These are phyloP conservation scores for Ustilago bromivora DNA, from an alignment of 1,284 basidiomycete species.

Conservation along the genomic window DNA sequence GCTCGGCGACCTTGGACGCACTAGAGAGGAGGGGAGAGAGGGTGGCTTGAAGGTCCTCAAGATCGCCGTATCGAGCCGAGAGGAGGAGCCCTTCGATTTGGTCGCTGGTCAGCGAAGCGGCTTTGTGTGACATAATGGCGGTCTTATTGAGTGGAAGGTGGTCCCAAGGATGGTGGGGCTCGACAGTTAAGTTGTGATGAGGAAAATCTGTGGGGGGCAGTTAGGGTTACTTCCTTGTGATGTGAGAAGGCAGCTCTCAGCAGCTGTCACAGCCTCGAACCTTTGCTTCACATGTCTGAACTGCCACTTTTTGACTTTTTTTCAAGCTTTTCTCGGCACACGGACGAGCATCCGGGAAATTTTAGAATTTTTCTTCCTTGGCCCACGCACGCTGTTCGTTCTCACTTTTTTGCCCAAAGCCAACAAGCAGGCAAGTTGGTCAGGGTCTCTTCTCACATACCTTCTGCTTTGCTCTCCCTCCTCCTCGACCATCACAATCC, in stretches of 20 bases:
- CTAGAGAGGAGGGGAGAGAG: conserved; percentile 33
- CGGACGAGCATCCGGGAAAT: conserved; percentile 8
- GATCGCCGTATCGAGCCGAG: conserved; percentile 63
- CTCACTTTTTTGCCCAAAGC: not conserved
- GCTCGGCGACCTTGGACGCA: conserved; percentile 2
- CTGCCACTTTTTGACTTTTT: conserved; percentile 7
- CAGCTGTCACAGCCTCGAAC: not conserved
- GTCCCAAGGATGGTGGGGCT: not conserved
- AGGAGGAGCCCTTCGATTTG: conserved; percentile 67
- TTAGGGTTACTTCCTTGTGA: not conserved
- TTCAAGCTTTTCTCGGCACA: conserved; percentile 14
- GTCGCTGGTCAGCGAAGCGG: conserved; percentile 42
- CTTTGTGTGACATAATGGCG: conserved; percentile 27
- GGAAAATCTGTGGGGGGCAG: not conserved
- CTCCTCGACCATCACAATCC: conserved; percentile 6
- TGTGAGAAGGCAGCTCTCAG: conserved; percentile 1
- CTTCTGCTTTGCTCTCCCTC: not conserved
- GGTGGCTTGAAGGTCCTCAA: conserved; percentile 49
- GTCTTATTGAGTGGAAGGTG: not conserved
- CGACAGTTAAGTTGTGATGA: not conserved
- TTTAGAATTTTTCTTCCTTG: conserved; percentile 23
- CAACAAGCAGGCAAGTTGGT: not conserved
- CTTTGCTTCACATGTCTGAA: not conserved
- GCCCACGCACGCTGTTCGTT: not conserved
- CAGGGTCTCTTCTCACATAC: conserved; percentile 5